Conservation (phyloP, 371 early-diverging fungal species). For the Batrachochytrium dendrobatidis region DNA sequence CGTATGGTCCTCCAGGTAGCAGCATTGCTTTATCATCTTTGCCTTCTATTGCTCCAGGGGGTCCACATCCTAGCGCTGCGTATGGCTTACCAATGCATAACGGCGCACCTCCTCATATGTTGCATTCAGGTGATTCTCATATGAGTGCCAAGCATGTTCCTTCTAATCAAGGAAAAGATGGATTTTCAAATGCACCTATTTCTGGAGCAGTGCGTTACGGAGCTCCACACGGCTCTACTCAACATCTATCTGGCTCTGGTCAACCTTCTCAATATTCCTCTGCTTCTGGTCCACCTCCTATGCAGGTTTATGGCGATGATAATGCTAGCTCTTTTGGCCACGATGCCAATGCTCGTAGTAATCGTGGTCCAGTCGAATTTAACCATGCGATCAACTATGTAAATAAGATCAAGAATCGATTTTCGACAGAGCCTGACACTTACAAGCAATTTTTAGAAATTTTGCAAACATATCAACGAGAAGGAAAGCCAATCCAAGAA, state of each 20-base stretch:
- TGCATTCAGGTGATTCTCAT: too few relatives aligned
- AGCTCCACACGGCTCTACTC: conserved; percentile 5
- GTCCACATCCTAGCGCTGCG: not conserved
- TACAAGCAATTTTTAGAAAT: conserved; percentile 93
- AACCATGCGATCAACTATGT: conserved; percentile 92
- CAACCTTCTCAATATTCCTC: not conserved
- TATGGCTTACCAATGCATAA: not conserved
- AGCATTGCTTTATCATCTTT: not conserved
- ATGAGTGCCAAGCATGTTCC: too few relatives aligned
- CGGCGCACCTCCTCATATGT: not conserved
- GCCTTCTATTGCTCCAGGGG: not conserved
- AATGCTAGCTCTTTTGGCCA: too few relatives aligned
- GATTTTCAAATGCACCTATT: not conserved
- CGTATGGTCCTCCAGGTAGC: not conserved
- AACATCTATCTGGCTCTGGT: too few relatives aligned
- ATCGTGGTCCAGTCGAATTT: conserved; percentile 64
- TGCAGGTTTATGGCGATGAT: not conserved
- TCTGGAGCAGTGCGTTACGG: too few relatives aligned
- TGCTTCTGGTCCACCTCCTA: conserved; percentile 2
- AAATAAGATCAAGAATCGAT: conserved; percentile 91
- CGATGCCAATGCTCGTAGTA: not conserved
- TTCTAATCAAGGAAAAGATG: not conserved
- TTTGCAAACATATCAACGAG: conserved; percentile 87
- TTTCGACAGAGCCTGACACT: conserved; percentile 75
- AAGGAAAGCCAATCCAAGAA: conserved; percentile 82